Evolutionary conservation across 1,284 basidiomycete genomes (phyloP).

Genomic region (Puccinia coronata): DNA sequence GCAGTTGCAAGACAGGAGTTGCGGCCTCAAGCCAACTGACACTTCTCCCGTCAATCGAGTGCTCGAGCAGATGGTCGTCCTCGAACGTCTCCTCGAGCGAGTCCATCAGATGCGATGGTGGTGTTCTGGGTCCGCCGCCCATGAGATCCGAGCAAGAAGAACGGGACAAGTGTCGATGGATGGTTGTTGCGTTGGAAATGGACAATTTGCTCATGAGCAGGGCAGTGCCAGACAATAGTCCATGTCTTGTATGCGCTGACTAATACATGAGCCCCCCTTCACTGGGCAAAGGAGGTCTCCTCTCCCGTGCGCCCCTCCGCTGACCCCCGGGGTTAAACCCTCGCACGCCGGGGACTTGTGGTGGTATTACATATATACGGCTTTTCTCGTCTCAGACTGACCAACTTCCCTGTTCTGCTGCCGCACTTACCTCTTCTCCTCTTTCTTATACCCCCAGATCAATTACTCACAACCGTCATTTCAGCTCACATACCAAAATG

Average conservation of each 20-base stretch:
- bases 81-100: not conserved
- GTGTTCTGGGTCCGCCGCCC: constrained; percentile 33
- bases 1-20: not conserved
- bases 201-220: not conserved
- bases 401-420: no score
- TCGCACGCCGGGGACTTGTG: no score
- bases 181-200: not conserved
- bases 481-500: no score
- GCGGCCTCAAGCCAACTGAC: not conserved
- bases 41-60: constrained; percentile 31
- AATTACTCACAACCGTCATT: no score
- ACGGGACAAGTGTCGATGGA: not conserved
- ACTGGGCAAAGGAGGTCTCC: no score
- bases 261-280: no score
- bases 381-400: no score
- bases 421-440: no score
- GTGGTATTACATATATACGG: no score
- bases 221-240: not conserved
- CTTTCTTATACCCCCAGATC: no score
- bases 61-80: constrained; percentile 28
- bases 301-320: no score
- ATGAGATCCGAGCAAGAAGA: not conserved
- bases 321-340: no score
- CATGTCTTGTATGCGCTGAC: not conserved
- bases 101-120: not conserved